Percentiles rank a stretch among this genome's conserved stretches.
Evolutionary conservation across 495 filamentous ascomycete species (phyloP).

Genomic region (Hypoxylon lenormandii): DNA sequence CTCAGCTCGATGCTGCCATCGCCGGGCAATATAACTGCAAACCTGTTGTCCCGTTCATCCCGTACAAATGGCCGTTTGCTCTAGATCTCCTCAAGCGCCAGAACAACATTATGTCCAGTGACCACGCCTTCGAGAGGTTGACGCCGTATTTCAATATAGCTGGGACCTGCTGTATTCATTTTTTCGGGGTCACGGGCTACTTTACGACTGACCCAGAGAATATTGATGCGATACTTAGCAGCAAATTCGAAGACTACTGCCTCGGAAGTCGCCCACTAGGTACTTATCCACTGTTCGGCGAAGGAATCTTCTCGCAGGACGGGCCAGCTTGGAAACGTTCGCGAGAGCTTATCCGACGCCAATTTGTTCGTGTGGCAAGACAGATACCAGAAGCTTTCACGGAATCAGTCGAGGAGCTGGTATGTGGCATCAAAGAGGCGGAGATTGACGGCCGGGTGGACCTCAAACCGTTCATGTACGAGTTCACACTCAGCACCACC

Average conservation of each 20-base stretch:
- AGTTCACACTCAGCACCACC: slow-evolving; percentile 62
- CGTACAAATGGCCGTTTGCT: slow-evolving; percentile 52
- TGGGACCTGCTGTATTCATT: slow-evolving; percentile 17
- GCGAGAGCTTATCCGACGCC: slow-evolving; percentile 66
- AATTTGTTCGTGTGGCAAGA: slow-evolving; percentile 58
- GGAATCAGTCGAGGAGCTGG: slow-evolving; percentile 59
- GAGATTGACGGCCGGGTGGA: slow-evolving; percentile 51
- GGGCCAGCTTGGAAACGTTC: slow-evolving; percentile 66
- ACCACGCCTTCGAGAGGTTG: slow-evolving; percentile 28
- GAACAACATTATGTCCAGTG: slow-evolving; percentile 36
- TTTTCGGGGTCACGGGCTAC: slow-evolving; percentile 48
- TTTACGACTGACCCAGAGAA: slow-evolving; percentile 58
- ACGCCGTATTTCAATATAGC: slow-evolving; percentile 31
- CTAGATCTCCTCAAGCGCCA: slow-evolving; percentile 50
- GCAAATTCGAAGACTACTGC: slow-evolving; percentile 55
- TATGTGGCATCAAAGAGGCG: slow-evolving; percentile 41
- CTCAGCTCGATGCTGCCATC: slow-evolving; percentile 44
- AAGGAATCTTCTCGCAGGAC: slow-evolving; percentile 69
- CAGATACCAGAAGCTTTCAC: slow-evolving; percentile 39
- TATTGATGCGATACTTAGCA: slow-evolving; percentile 57
- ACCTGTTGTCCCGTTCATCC: slow-evolving; percentile 36
- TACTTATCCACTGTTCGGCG: slow-evolving; percentile 58
- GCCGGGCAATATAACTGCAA: slow-evolving; percentile 42
- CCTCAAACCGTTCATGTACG: slow-evolving; percentile 64
- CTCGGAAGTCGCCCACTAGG: slow-evolving; percentile 52